Evolutionary conservation across 768 basidiomycete genomes (phyloP).

Genomic region (Panaeolus papilionaceus): DNA sequence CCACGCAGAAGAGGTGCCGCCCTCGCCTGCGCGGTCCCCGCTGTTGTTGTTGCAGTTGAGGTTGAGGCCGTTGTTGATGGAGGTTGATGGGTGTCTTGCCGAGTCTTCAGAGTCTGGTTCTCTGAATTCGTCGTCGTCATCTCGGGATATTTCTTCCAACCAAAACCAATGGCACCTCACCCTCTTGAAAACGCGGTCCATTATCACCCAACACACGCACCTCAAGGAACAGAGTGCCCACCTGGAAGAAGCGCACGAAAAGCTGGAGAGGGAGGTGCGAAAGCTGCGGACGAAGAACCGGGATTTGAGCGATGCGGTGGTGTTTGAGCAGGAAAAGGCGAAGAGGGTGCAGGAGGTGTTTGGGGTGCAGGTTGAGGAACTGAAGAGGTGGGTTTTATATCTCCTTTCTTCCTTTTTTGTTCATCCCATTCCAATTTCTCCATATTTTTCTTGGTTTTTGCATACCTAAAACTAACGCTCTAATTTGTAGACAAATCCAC

Average conservation of each 20-base stretch:
- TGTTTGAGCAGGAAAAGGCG: background rate
- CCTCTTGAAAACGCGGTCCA: background rate
- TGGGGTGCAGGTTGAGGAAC: background rate
- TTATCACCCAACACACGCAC: background rate
- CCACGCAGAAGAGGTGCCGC: too few relatives aligned
- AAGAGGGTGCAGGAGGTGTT: background rate
- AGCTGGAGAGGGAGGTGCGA: background rate
- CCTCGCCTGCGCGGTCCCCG: background rate
- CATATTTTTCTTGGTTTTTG: too few relatives aligned
- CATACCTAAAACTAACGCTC: background rate
- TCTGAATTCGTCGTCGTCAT: too few relatives aligned
- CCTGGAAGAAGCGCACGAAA: background rate
- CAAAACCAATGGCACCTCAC: background rate
- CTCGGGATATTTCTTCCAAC: background rate
- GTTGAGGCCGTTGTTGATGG: background rate
- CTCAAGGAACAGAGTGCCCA: background rate
- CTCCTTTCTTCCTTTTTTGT: too few relatives aligned
- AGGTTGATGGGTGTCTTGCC: background rate
- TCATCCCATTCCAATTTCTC: too few relatives aligned
- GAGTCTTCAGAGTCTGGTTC: too few relatives aligned
- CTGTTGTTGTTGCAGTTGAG: background rate
- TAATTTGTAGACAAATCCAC: background rate
- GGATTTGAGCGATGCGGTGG: background rate
- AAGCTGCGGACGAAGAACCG: background rate
- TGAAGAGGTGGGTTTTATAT: slow-evolving; percentile 8